A percentile compares a stretch with the other conserved stretches of the same genome.
These are phyloP conservation scores for Malassezia yamatoensis DNA, from an alignment of 1,284 basidiomycete genomes.

Conservation along the genomic window DNA sequence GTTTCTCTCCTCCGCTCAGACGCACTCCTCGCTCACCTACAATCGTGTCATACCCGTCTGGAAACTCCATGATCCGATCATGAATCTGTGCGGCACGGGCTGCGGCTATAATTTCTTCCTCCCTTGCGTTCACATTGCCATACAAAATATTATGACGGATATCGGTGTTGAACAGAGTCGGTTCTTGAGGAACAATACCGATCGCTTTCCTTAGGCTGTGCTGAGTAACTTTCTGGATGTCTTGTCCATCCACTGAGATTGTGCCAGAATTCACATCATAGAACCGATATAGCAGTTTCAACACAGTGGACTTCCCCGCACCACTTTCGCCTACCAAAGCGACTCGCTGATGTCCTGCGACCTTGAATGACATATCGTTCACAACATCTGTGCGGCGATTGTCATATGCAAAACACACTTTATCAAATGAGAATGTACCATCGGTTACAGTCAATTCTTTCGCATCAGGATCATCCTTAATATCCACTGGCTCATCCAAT, in stretches of 20 bases:
- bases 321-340: slow-evolving; percentile 55
- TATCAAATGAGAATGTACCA: slow-evolving; percentile 68
- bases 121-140: slow-evolving; percentile 32
- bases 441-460: slow-evolving; percentile 62
- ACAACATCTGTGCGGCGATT: slow-evolving; percentile 59
- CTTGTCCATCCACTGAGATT: slow-evolving; percentile 64
- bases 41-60: slow-evolving; percentile 64
- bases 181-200: slow-evolving; percentile 55
- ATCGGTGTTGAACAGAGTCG: slow-evolving; percentile 65
- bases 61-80: slow-evolving; percentile 54
- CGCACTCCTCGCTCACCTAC: slow-evolving; percentile 73
- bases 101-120: slow-evolving; percentile 36
- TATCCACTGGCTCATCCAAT: slow-evolving; percentile 54
- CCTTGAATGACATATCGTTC: slow-evolving; percentile 68
- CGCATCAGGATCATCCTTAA: slow-evolving; percentile 68
- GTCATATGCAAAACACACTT: slow-evolving; percentile 57
- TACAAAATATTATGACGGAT: slow-evolving; percentile 52
- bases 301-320: slow-evolving; percentile 68
- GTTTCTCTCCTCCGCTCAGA: slow-evolving; percentile 60
- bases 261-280: slow-evolving; percentile 59
- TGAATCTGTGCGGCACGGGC: slow-evolving; percentile 44
- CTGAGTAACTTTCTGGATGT: slow-evolving; percentile 75
- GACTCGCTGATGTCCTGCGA: slow-evolving; percentile 56
- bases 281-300: slow-evolving; percentile 75
- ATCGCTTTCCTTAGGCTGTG: slow-evolving; percentile 64